Evolutionary conservation across 1,139 yeast species (phyloP), one percentile per base, ranked within the genome.

Genomic region (Blastobotrys serpentis): DNA sequence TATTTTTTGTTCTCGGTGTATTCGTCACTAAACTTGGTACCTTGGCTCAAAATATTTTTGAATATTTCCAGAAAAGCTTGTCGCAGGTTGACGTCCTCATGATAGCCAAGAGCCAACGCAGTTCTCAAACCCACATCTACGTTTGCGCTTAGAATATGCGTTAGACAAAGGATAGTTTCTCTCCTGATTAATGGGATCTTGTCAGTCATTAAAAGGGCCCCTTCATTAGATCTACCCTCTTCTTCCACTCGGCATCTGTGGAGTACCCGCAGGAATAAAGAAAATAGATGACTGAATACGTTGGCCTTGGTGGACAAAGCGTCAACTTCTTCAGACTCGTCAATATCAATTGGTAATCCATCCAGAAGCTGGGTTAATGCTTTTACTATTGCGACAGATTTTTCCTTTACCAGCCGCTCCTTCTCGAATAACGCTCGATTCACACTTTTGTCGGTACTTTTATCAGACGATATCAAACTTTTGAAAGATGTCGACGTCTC

Each of bases 81-180:
- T 51, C 95, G 70, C 26, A 86, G 79, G 48, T 80, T 77, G 17
- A 70, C 67, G 60, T 85, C 85, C 34, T 77, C 78, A 57, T 87
- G 88, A 58, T 81, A 85, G 0, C 95, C 95, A 61, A 87, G 73
- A 0, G 94, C 89, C 13, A 88, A 67, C 1, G 90, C 89, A 64
- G 81, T 80, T 48, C 81, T 82, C 62, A 87, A 73, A 7, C 96
- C 95, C 44, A 86, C 81, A 54, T 84, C 89, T 2, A 84, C 81
- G 60, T 88, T 89, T 8, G 86, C 77, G 57, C 78, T 82, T 44
- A 88, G 71, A 38, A 88, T 65, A 56, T 84, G 84, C 1, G 90
- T 81, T 43, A 87, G 72, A 34, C 87, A 79, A 33, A 73, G 71
- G 47, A 86, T 78, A n/a, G 85, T 81, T 62, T 84, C 80, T 21